These are phyloP conservation scores for Ogataea kodamae DNA, from an alignment of 805 yeast genomes.

Conservation along the genomic window DNA sequence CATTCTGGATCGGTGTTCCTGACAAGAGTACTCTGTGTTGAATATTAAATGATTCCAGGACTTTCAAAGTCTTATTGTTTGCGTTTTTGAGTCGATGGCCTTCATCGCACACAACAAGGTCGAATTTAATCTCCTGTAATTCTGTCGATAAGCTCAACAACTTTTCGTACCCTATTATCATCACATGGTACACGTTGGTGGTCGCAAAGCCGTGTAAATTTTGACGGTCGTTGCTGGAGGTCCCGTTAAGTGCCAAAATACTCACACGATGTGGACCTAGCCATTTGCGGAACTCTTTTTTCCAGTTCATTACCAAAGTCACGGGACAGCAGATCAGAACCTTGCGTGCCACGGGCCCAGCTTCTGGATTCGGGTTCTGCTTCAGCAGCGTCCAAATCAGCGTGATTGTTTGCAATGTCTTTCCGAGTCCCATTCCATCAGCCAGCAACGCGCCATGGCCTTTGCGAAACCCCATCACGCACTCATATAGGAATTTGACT, in stretches of 20 bases:
- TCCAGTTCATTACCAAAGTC: constrained; percentile 85
- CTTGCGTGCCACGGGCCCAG: constrained; percentile 44
- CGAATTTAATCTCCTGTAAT: constrained; percentile 46
- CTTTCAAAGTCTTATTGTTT: constrained; percentile 66
- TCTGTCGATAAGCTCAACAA: constrained; percentile 53
- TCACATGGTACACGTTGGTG: constrained; percentile 73
- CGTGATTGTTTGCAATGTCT: constrained; percentile 81
- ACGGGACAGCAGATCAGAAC: constrained; percentile 88
- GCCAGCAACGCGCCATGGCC: constrained; percentile 80
- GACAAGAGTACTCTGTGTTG: constrained; percentile 63
- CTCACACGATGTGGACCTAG: constrained; percentile 61
- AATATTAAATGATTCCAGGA: constrained; percentile 53
- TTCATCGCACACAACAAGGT: constrained; percentile 86
- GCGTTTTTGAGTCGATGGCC: constrained; percentile 86
- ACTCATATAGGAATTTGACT: constrained; percentile 73
- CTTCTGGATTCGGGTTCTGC: constrained; percentile 50
- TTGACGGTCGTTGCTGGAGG: constrained; percentile 50
- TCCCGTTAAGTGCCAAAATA: constrained; percentile 56
- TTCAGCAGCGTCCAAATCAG: constrained; percentile 78
- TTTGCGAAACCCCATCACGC: constrained; percentile 66
- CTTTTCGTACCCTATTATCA: constrained; percentile 87
- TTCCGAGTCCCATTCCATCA: constrained; percentile 97
- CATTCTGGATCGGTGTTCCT: constrained; percentile 76
- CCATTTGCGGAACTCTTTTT: constrained; percentile 86
- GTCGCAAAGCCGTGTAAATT: constrained; percentile 59